Conservation (phyloP, 2,329 filamentous ascomycete species). For the Diaporthe citrichinensis region DNA sequence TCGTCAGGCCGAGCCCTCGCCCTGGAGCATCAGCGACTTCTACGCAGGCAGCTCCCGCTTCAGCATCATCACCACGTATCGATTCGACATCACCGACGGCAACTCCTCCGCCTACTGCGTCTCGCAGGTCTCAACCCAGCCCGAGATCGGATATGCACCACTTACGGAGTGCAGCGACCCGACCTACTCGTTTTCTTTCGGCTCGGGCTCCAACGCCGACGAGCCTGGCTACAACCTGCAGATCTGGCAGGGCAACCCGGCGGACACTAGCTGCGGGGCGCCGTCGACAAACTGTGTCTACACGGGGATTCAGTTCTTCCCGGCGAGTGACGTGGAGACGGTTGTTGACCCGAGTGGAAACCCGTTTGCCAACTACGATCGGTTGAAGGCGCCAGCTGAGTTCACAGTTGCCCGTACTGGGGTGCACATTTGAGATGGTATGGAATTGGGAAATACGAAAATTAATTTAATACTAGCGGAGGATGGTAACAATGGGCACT, state of each 20-base stretch:
- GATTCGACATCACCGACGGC: slow-evolving; percentile 18
- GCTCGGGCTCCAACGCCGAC: not conserved
- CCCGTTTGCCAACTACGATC: slow-evolving; percentile 5
- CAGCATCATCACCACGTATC: slow-evolving; percentile 15
- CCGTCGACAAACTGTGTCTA: slow-evolving; percentile 1
- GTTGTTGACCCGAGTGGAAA: slow-evolving; percentile 3
- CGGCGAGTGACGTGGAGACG: slow-evolving; percentile 18
- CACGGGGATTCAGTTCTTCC: slow-evolving; percentile 7
- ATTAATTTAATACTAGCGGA: too few species aligned
- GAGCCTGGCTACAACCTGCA: slow-evolving; percentile 13
- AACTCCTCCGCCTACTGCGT: slow-evolving; percentile 12
- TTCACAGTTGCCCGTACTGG: not conserved
- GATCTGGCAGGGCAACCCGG: slow-evolving; percentile 10
- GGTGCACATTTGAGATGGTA: not conserved
- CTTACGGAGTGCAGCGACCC: not conserved
- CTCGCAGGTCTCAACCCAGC: not conserved
- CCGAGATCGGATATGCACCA: not conserved
- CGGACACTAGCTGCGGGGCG: not conserved
- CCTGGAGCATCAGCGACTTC: slow-evolving; percentile 24
- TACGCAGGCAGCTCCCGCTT: not conserved
- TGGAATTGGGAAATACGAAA: not conserved
- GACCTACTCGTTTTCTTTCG: slow-evolving; percentile 11
- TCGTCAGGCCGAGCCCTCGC: not conserved
- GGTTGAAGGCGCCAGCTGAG: not conserved
- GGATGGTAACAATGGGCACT: not conserved